A percentile compares a stretch with the other conserved stretches of the same genome.
phyloP scores from a whole-genome alignment of 2,329 filamentous ascomycete species.

The Thielaviopsis ethacetica region DNA sequence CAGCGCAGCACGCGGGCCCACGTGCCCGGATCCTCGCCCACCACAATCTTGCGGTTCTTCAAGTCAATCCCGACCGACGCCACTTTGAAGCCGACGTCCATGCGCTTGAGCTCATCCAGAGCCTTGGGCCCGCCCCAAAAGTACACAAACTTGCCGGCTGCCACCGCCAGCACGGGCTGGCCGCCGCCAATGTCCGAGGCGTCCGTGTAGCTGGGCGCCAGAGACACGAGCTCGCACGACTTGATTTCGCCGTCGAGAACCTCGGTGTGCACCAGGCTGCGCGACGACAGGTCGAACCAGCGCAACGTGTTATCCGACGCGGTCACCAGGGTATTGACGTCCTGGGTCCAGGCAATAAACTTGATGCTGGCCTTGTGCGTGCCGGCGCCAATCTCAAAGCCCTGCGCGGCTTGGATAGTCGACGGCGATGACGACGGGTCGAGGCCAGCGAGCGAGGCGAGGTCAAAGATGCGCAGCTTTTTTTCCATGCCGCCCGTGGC shows the following conservation, averaged over 20 bases:
- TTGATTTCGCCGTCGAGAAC: constrained; percentile 72
- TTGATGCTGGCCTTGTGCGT: constrained; percentile 83
- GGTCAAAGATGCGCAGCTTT: constrained; percentile 85
- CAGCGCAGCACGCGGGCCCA: constrained; percentile 94
- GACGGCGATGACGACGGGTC: constrained; percentile 1
- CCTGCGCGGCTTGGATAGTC: constrained; percentile 38
- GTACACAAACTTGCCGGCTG: constrained; percentile 86
- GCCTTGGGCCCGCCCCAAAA: constrained; percentile 71
- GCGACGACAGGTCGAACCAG: constrained; percentile 81
- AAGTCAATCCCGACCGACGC: constrained; percentile 82
- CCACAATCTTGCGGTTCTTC: constrained; percentile 66
- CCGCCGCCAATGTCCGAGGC: constrained; percentile 49
- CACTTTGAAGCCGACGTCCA: constrained; percentile 67
- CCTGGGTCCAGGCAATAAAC: constrained; percentile 83
- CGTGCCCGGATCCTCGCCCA: constrained; percentile 79
- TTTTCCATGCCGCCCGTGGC: constrained; percentile 94
- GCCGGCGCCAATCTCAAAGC: constrained; percentile 77
- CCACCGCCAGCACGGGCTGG: constrained; percentile 62
- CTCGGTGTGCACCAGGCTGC: constrained; percentile 59
- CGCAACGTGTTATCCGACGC: constrained; percentile 82
- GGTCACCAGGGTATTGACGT: constrained; percentile 78
- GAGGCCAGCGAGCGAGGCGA: constrained; percentile 40
- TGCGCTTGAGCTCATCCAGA: constrained; percentile 58
- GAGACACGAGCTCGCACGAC: constrained; percentile 73
- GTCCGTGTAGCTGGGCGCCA: constrained; percentile 42